Percentiles rank a stretch among this genome's conserved stretches.
phyloP scores from a whole-genome alignment of 2,329 filamentous ascomycete species.

The Paecilomyces variotii region DNA sequence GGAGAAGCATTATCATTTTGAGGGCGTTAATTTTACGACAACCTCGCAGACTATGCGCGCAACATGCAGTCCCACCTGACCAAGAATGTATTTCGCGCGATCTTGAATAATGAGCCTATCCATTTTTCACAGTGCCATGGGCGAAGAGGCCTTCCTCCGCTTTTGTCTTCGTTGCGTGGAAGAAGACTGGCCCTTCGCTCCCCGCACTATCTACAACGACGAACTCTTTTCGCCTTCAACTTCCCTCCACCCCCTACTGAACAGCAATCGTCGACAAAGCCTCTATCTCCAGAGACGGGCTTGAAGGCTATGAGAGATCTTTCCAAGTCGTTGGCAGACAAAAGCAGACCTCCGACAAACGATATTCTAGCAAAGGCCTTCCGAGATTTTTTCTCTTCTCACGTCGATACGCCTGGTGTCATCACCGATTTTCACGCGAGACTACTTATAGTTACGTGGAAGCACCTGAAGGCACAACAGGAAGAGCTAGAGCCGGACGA shows the following conservation, averaged over 20 bases:
- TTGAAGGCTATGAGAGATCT: conserved; percentile 64
- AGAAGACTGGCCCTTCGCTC: conserved; percentile 18
- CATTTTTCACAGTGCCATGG: conserved; percentile 29
- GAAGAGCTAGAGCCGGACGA: conserved; percentile 22
- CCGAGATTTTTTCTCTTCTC: conserved; percentile 55
- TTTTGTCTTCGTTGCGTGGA: conserved; percentile 21
- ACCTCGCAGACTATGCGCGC: neutral
- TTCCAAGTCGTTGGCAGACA: conserved; percentile 53
- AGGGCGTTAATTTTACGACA: neutral
- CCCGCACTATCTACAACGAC: conserved; percentile 28
- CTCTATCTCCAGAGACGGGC: conserved; percentile 54
- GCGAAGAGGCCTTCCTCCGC: conserved; percentile 20
- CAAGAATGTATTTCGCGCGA: conserved; percentile 36
- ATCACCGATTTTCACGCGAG: conserved; percentile 61
- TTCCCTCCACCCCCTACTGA: conserved; percentile 42
- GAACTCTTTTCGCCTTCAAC: conserved; percentile 26
- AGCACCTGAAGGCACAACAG: conserved; percentile 46
- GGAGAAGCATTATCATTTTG: neutral
- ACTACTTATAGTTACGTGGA: conserved; percentile 52
- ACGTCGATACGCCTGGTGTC: conserved; percentile 36
- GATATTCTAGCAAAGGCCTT: conserved; percentile 60
- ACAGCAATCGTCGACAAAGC: conserved; percentile 49
- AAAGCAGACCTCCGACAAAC: conserved; percentile 55
- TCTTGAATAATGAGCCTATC: conserved; percentile 38
- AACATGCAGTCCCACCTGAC: conserved; percentile 40